Evolutionary conservation across 1,139 yeast species (phyloP).

Genomic region (Sugiyamaella sp.): DNA sequence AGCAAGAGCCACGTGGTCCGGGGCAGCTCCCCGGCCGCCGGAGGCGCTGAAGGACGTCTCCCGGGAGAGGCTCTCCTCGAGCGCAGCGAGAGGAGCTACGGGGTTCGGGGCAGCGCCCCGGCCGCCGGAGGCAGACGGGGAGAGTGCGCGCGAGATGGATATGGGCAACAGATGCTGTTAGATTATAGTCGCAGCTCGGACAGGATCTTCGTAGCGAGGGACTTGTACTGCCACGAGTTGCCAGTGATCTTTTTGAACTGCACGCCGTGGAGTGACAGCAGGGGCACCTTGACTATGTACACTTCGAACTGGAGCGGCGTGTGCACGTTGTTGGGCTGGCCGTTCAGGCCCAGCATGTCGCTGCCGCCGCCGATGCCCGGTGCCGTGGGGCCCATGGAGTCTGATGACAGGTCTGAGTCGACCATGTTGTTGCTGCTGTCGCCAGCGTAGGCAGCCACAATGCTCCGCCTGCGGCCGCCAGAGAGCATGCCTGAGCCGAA

Average conservation of each 20-base stretch:
- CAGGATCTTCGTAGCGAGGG: constrained; percentile 86
- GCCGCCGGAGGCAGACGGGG: constrained; percentile 8
- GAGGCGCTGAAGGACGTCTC: too few relatives aligned
- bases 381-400: constrained; percentile 35
- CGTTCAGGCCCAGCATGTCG: constrained; percentile 52
- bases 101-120: constrained; percentile 8
- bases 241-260: constrained; percentile 93
- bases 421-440: constrained; percentile 35
- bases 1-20: background rate
- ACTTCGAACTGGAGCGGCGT: constrained; percentile 85
- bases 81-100: constrained; percentile 9
- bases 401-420: constrained; percentile 41
- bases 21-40: background rate
- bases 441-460: constrained; percentile 18
- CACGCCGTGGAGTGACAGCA: constrained; percentile 89
- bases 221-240: constrained; percentile 94
- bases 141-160: too few relatives aligned
- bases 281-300: constrained; percentile 88
- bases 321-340: constrained; percentile 28
- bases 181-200: constrained; percentile 64
- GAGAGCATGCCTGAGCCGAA: constrained; percentile 40
- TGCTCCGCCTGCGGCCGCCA: constrained; percentile 31
- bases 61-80: too few relatives aligned
- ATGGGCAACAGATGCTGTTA: background rate
- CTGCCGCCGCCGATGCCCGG: constrained; percentile 57